Conservation (phyloP, 2,329 filamentous ascomycete genomes). For the Thermoascus crustaceus region DNA sequence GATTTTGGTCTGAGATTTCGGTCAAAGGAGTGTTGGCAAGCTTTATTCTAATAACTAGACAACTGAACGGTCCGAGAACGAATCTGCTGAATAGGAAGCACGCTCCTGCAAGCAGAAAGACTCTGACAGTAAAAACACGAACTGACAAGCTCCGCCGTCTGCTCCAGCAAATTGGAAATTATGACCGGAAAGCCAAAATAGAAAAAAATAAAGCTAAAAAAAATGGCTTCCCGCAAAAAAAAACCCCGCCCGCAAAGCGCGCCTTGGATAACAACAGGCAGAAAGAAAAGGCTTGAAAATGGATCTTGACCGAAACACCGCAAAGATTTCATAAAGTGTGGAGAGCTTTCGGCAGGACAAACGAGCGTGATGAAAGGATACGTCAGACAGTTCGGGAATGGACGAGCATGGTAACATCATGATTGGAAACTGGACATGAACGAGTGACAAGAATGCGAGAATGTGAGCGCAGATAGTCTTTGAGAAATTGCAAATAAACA, state of each 20-base stretch:
- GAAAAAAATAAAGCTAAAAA: conserved; percentile 10
- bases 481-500: conserved; percentile 6
- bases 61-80: too few relatives aligned
- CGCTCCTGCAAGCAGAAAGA: too few relatives aligned
- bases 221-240: conserved; percentile 13
- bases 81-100: too few relatives aligned
- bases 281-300: background rate
- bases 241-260: background rate
- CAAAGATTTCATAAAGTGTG: too few relatives aligned
- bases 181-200: conserved; percentile 9
- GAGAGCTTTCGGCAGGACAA: too few relatives aligned
- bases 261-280: background rate
- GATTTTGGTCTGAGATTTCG: too few relatives aligned
- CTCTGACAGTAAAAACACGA: too few relatives aligned
- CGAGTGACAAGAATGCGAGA: conserved; percentile 25
- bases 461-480: conserved; percentile 21
- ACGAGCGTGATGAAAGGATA: conserved; percentile 1
- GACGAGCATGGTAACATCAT: conserved; percentile 8
- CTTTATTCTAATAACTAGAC: too few relatives aligned
- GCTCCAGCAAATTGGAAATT: background rate
- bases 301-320: too few relatives aligned
- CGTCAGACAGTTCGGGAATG: background rate
- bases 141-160: conserved; percentile 4
- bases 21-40: too few relatives aligned
- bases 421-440: conserved; percentile 23